Base-by-base conservation (phyloP, 2,329 filamentous ascomycete genomes). In the Xylaria sp. region DNA sequence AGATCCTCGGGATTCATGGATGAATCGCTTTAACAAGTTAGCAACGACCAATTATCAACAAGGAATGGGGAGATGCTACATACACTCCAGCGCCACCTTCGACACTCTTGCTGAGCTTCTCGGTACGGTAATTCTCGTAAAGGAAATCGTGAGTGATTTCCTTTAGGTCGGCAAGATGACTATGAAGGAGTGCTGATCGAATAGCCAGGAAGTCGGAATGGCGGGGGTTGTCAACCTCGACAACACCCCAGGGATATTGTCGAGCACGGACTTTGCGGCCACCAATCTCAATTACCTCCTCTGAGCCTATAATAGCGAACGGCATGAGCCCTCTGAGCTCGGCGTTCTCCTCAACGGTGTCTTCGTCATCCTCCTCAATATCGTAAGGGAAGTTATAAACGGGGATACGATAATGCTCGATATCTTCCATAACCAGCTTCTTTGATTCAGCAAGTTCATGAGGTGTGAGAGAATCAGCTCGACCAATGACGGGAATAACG, bases 341-440 rank as follows among this genome's bases (percentile, higher is more conserved):
- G 65, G 96, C 96, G 76, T 99, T 99, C 85, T 99, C 96, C 84
- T 99, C 96, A 22, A 99, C 95, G 0, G 96, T 99, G 78, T 99
- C 96, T 84, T 99, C 96, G 73, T 99, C 96, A 76, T 99, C 96
- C 85, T 99, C 96, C 83, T 99, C 96, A 69, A 99, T 97, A 76
- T 99, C 96, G 85, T 99, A 99, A 56, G 96, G 96, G 87, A 99
- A 99, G 88, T 99, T 99, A 89, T 99, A 99, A 72, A 99, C 95
- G 53, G 96, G 96, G 75, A 99, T 99, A 79, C 96, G 92, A 86
- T 99, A 99, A 83, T 99, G 96, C 84, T 99, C 96, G 75, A 99
- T 99, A 80, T 99, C 96, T 86, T 99, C 96, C 96, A 99, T 99
- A 78, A 99, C 94, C 69, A 99, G 89, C 87, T 98, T 99, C 90